phyloP scores from a whole-genome alignment of 176 grass and related monocot genomes.

The Pharus latifolius region DNA sequence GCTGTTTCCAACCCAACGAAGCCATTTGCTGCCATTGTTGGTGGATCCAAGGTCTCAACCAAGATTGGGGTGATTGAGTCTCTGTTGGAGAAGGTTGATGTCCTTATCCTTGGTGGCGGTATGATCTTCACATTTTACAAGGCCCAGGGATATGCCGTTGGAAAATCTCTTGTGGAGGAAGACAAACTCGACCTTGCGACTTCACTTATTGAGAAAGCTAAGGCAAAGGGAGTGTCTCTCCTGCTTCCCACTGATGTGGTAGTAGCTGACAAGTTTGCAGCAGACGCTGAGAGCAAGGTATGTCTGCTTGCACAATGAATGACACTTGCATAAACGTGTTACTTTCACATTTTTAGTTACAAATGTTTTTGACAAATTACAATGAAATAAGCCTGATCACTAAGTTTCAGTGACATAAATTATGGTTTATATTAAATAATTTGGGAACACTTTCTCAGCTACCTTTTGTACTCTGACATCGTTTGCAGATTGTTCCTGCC shows the following conservation, averaged over 20 bases:
- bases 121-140: conserved; percentile 98
- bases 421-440: not conserved
- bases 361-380: too few relatives aligned
- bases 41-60: conserved; percentile 93
- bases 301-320: not conserved
- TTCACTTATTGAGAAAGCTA: conserved; percentile 66
- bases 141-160: conserved; percentile 72
- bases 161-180: conserved; percentile 93
- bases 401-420: too few relatives aligned
- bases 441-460: not conserved
- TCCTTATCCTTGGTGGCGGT: conserved; percentile 91
- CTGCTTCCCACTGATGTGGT: conserved; percentile 79
- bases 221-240: conserved; percentile 69
- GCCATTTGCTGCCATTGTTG: conserved; percentile 92
- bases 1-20: conserved; percentile 85
- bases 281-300: conserved; percentile 95
- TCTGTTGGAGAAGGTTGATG: conserved; percentile 71
- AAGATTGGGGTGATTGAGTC: conserved; percentile 96
- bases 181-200: conserved; percentile 95
- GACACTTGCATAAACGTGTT: not conserved
- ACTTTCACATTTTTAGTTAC: not conserved
- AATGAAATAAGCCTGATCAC: too few relatives aligned
- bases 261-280: conserved; percentile 83
- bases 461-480: not conserved
- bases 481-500: conserved; percentile 60